Percentiles rank a stretch among this genome's conserved stretches.
phyloP scores from a whole-genome alignment of 305 asterid species.

The Salvia sclarea region DNA sequence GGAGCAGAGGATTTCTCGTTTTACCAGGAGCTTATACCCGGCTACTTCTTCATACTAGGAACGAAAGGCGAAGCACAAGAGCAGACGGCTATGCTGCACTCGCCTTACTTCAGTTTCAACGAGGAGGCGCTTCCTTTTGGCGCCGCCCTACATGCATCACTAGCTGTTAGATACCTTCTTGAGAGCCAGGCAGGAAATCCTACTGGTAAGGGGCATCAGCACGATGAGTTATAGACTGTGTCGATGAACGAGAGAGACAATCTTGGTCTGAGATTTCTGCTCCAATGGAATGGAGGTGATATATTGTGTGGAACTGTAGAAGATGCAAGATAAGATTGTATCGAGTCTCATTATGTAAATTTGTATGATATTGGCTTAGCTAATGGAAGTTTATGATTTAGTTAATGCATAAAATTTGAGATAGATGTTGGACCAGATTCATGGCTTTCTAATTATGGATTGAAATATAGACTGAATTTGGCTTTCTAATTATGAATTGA shows the following conservation, averaged over 20 bases:
- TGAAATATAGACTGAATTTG: too few relatives aligned
- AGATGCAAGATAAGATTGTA: background rate
- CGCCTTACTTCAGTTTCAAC: conserved; percentile 56
- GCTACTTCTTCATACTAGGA: conserved; percentile 66
- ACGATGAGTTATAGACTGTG: conserved; percentile 44
- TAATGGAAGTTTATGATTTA: background rate
- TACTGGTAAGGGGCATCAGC: conserved; percentile 26
- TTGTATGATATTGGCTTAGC: background rate
- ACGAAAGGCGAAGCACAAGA: conserved; percentile 42
- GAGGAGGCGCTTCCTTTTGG: conserved; percentile 71
- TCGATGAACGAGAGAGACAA: background rate
- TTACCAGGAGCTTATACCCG: conserved; percentile 69
- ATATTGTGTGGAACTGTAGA: background rate
- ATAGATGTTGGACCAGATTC: background rate
- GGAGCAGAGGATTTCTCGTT: conserved; percentile 79
- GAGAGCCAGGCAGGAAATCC: conserved; percentile 37
- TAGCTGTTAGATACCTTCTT: conserved; percentile 57
- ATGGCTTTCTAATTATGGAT: background rate
- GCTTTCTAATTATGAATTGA: too few relatives aligned
- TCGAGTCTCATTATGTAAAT: background rate
- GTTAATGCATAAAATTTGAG: background rate
- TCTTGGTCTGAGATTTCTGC: background rate
- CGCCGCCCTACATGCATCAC: conserved; percentile 83
- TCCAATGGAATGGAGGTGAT: background rate
- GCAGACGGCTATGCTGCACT: conserved; percentile 48